These are phyloP conservation scores for Didymella pinodella DNA, from an alignment of 2,329 filamentous ascomycete species.

Conservation along the genomic window DNA sequence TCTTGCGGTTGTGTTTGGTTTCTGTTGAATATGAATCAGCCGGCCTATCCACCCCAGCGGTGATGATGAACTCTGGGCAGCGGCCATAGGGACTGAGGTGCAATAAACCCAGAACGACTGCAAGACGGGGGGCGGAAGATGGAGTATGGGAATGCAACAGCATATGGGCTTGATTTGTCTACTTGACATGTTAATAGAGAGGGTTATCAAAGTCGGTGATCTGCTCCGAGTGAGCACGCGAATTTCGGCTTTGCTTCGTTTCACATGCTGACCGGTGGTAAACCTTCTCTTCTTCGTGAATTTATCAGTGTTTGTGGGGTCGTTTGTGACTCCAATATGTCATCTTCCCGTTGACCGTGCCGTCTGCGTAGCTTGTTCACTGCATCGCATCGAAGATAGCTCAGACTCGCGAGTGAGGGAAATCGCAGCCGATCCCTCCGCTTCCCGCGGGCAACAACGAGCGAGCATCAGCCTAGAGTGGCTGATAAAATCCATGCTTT, in stretches of 20 bases:
- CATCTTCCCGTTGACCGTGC: not conserved
- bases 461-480: not conserved
- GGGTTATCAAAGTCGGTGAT: not conserved
- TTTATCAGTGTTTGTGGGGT: not conserved
- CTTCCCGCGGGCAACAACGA: not conserved
- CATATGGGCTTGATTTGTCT: not conserved
- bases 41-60: not conserved
- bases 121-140: not conserved
- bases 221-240: not conserved
- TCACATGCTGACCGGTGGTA: not conserved
- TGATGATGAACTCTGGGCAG: not conserved
- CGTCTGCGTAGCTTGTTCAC: not conserved
- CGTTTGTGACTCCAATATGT: conserved; percentile 1
- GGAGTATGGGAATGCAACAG: not conserved
- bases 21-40: not conserved
- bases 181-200: not conserved
- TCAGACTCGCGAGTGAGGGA: not conserved
- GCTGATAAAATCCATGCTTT: not conserved
- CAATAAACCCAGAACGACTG: not conserved
- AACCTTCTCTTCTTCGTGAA: not conserved
- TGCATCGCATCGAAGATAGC: not conserved
- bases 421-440: not conserved
- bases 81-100: conserved; percentile 3
- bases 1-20: not conserved
- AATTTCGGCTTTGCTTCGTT: not conserved